Evolutionary conservation across 768 basidiomycete genomes (phyloP).

Genomic region (Infundibulicybe gibba): DNA sequence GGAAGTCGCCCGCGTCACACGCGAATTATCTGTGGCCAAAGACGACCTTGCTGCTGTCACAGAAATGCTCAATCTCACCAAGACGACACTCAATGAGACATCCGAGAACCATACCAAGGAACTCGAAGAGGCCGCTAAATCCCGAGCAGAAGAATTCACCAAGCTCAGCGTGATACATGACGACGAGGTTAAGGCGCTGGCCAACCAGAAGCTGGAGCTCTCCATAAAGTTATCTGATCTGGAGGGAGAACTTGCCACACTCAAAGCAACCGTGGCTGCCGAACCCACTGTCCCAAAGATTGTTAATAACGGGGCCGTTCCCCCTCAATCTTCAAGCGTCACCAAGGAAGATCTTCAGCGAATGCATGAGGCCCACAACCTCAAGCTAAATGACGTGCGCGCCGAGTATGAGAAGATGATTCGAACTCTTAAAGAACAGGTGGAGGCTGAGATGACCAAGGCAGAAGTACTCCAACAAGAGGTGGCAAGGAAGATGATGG

Average conservation of each 20-base stretch:
- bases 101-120: constrained; percentile 67
- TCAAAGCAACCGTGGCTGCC: constrained; percentile 51
- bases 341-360: constrained; percentile 75
- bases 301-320: constrained; percentile 43
- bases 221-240: constrained; percentile 64
- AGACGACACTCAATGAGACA: constrained; percentile 67
- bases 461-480: constrained; percentile 57
- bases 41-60: constrained; percentile 66
- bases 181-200: constrained; percentile 53
- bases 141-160: constrained; percentile 67
- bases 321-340: constrained; percentile 44
- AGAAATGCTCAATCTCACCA: constrained; percentile 65
- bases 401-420: constrained; percentile 61
- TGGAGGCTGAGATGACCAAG: constrained; percentile 47
- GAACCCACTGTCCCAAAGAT: constrained; percentile 49
- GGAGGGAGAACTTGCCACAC: constrained; percentile 72
- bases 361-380: constrained; percentile 81
- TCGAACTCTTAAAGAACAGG: constrained; percentile 49
- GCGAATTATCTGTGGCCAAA: constrained; percentile 59
- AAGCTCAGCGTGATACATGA: constrained; percentile 58
- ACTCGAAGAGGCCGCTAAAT: constrained; percentile 70
- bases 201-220: constrained; percentile 60
- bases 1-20: constrained; percentile 51
- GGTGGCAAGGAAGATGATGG: constrained; percentile 70
- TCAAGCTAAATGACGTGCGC: constrained; percentile 72